Percentiles rank a stretch among this genome's conserved stretches.
Conservation (phyloP, 345 rosid species). For the Lagerstroemia speciosa region DNA sequence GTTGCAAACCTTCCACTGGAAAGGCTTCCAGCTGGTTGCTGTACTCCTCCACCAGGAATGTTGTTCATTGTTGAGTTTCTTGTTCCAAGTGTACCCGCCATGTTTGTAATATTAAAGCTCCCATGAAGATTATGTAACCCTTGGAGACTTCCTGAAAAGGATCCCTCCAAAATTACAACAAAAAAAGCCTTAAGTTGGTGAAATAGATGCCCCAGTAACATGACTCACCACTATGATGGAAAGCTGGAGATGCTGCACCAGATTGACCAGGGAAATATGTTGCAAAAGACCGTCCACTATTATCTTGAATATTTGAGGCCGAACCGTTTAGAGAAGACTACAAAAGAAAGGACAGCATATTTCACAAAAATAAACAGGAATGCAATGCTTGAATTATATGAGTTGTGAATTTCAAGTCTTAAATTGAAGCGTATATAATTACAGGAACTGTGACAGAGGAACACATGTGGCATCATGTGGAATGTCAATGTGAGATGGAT, state of each 20-base stretch:
- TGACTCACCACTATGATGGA: slow-evolving; percentile 64
- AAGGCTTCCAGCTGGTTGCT: slow-evolving; percentile 85
- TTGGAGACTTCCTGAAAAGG: slow-evolving; percentile 60
- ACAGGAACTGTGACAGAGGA: neutral
- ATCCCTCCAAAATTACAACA: slow-evolving; percentile 5
- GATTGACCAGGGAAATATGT: slow-evolving; percentile 90
- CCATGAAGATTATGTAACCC: slow-evolving; percentile 91
- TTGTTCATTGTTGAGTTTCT: slow-evolving; percentile 79
- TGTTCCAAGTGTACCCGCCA: slow-evolving; percentile 78
- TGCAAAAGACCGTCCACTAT: slow-evolving; percentile 62
- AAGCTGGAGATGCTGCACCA: slow-evolving; percentile 82
- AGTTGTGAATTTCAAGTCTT: neutral
- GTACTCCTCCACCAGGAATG: slow-evolving; percentile 72
- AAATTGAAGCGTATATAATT: neutral
- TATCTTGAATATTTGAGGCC: slow-evolving; percentile 81
- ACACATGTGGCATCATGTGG: neutral
- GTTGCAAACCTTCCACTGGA: slow-evolving; percentile 83
- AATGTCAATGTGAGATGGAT: neutral
- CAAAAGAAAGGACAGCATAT: slow-evolving; percentile 10
- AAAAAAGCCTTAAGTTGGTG: slow-evolving; percentile 6
- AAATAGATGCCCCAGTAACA: slow-evolving; percentile 5
- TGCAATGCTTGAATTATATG: neutral
- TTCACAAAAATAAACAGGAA: slow-evolving; percentile 5
- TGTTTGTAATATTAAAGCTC: slow-evolving; percentile 80
- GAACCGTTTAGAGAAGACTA: slow-evolving; percentile 91